These are phyloP conservation scores for Solanum medicagineum DNA, from an alignment of 257 asterid species.

Conservation along the genomic window DNA sequence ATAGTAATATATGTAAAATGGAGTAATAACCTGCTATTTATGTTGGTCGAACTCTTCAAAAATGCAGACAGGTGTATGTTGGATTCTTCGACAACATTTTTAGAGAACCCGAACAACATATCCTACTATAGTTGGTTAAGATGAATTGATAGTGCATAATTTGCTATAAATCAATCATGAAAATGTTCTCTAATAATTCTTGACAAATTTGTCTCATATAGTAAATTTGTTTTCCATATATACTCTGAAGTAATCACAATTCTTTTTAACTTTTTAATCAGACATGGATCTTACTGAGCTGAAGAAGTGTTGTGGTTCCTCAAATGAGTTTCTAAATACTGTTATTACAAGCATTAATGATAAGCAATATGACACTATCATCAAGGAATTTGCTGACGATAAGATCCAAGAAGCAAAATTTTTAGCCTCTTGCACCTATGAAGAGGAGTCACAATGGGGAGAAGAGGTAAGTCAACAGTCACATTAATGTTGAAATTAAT, in stretches of 20 bases:
- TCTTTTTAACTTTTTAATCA: background rate
- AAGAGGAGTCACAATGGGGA: conserved; percentile 46
- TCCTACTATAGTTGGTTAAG: background rate
- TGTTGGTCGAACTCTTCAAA: background rate
- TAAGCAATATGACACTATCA: background rate
- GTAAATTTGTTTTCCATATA: background rate
- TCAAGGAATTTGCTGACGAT: background rate
- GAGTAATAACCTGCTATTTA: background rate
- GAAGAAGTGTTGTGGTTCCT: conserved; percentile 35
- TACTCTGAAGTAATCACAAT: background rate
- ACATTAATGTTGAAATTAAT: background rate
- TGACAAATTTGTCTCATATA: background rate
- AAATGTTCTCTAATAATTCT: background rate
- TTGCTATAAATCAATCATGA: background rate
- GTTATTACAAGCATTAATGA: conserved; percentile 9
- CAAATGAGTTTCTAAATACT: conserved; percentile 38
- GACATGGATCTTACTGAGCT: conserved; percentile 24
- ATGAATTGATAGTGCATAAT: background rate
- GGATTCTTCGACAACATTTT: background rate
- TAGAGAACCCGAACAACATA: no score
- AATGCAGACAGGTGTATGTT: background rate
- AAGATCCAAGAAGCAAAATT: conserved; percentile 11
- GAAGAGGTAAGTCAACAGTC: conserved; percentile 26
- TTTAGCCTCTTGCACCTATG: conserved; percentile 43
- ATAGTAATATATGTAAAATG: background rate